Base-by-base conservation (phyloP, 2,329 filamentous ascomycete genomes). In the Scedosporium apiospermum region DNA sequence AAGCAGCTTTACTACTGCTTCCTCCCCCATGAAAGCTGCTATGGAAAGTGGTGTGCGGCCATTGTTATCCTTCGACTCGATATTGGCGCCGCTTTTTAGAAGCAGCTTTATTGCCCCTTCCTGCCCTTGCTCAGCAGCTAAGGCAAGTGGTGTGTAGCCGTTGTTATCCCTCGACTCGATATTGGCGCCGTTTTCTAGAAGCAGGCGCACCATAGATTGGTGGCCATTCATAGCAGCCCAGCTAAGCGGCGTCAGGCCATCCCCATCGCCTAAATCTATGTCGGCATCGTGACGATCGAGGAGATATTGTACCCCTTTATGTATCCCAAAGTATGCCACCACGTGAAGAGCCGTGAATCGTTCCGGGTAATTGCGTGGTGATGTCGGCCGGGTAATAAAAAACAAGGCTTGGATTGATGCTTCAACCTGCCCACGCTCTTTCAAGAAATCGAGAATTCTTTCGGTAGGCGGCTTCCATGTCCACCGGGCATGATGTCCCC, bases 401-500 rank as follows among this genome's bases (percentile, higher is more conserved):
- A 49, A 49, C 44, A n/a, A 12, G n/a, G 5, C n/a, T 21, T 49
- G n/a, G n/a, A 7, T 12, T 21, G 44, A 49, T 7, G 44, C 44
- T 10, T 18, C 44, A 9, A 21, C 14, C 18, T 49, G 16, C 1
- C 6, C 16, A n/a, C n/a, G 16, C 18, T 49, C n/a, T n/a, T 49
- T 18, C 44, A 18, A 21, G n/a, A 49, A 21, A n/a, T 21, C 18
- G n/a, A 49, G n/a, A 21, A 49, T 18, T 12, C 34, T 38, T 7
- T 49, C 16, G 9, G 16, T 21, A 21, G 44, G n/a, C 4, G 21
- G 9, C 18, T 49, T 21, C 27, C 6, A 7, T 5, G 61, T 57
- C 30, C 65, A 53, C 3, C 65, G 65, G 59, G 68, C 69, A 67
- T 75, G 72, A 62, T 73, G n/a, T 3, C 68, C 72, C 73, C 73